Base-by-base conservation (phyloP, 495 filamentous ascomycete genomes). In the Penicillium manginii region DNA sequence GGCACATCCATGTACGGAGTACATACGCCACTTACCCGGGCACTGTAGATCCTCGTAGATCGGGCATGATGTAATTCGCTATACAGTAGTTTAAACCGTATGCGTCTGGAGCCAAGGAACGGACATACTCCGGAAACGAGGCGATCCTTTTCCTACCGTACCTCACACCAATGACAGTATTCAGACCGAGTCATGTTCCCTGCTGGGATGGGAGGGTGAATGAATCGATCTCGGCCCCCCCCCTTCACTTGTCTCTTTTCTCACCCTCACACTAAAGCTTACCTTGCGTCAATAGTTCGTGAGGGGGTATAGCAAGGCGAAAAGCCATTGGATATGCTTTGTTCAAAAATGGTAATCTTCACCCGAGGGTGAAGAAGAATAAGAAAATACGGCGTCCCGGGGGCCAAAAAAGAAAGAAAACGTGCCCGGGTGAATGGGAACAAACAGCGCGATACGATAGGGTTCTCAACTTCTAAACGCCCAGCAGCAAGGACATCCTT, bases 231-330 rank as follows among this genome's bases (percentile, higher is more conserved):
- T 23, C 12, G 7, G 45, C 21, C 17, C 15, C 40, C 6, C 40
- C 40, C 10, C 15, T n/a, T 43, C 40, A 8, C 15, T n/a, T 43
- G 40, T 43, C 40, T 43, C 40, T 42, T 42, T n/a, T 18, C 3
- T n/a, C 40, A 37, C 35, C 15, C 19, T 43, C 40, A 43, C 15
- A 2, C n/a, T 23, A 32, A 51, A 62, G 50, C 51, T 43, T 58
- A 58, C 58, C 60, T 58, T 62, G 60, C 60, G 51, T 58, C 55
- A 55, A 58, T 62, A 62, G 55, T 58, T 47, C 19, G 10, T 2
- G 19, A n/a, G 45, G 45, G 21, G 1, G 1, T 7, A 29, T 10
- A 8, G 2, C 40, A 43, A n/a, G 40, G n/a, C 17, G 40, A 9
- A n/a, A 8, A 43, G 14, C 45, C 46, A 58, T 58, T 55, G 54